Conservation (phyloP, 176 grass and related monocot genomes). For the Cenchrus fungigraminus region DNA sequence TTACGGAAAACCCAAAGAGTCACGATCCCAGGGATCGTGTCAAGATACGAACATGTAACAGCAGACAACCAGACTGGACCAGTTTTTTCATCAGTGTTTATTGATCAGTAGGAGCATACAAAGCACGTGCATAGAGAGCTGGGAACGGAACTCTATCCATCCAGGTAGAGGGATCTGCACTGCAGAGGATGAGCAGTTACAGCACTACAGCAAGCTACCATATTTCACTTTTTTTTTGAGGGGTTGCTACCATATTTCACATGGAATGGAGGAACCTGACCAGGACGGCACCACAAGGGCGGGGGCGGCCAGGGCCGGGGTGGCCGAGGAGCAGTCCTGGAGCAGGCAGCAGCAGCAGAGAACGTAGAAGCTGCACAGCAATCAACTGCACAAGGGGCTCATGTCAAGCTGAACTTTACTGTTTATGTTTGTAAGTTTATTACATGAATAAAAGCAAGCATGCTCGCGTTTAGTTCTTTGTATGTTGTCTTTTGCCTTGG, state of each 20-base stretch:
- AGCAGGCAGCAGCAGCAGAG: conserved; percentile 62
- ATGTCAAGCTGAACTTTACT: neutral
- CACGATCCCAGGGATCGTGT: neutral
- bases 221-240: conserved; percentile 5
- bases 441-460: conserved; percentile 43
- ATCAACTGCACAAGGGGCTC: neutral
- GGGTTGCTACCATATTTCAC: conserved; percentile 6
- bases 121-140: neutral
- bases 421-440: conserved; percentile 31
- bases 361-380: conserved; percentile 21
- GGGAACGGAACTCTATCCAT: neutral
- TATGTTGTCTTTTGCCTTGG: neutral
- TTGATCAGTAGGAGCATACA: neutral
- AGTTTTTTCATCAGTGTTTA: neutral
- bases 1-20: neutral
- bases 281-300: conserved; percentile 31
- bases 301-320: conserved; percentile 40
- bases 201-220: neutral
- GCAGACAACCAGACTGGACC: neutral
- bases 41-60: neutral
- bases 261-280: neutral
- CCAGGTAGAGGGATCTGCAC: neutral
- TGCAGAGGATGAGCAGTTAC: neutral
- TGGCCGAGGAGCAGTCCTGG: conserved; percentile 53
- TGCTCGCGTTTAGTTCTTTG: neutral